Evolutionary conservation across 441 rosid species (phyloP), one percentile per base, ranked within the genome.

Genomic region (Omphalea diandra): DNA sequence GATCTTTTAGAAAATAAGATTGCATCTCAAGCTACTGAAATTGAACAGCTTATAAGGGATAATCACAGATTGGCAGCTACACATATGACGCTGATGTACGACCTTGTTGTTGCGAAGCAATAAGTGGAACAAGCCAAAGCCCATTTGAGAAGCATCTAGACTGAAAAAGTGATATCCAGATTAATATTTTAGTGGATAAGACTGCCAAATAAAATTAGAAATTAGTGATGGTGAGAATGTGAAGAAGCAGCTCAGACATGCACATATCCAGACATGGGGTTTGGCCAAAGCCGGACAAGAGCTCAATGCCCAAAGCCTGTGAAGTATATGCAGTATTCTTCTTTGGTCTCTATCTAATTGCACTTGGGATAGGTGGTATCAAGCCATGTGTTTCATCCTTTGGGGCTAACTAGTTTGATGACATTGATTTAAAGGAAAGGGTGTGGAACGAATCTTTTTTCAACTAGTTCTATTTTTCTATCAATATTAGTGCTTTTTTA

Each of bases 141-240:
- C 68, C 94, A 85, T 68, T 83, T 93, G 32, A 81, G 79, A 73
- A 88, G 93, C 78, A 85, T 82, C 12, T 88, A 86, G 70, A 82
- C 88, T 54, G 97, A n/a, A n/a, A 91, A 61, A 83, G 86, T 59
- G 94, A 89, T 76, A 85, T 85, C 74, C 96, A 88, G 81, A 83
- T 93, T 73, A 84, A 85, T 76, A 82, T 83, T 40, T 76, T 87
- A 63, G 60, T 78, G 44, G 96, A 91, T 62, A 91, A 91, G 73
- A 85, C 88, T 52, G 75, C 76, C 0, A 91, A 83, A 82, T 80
- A 80, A 94, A 91, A 60, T 74, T 73, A 38, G 82, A 77, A 58
- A 77, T 87, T 26, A 77, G 80, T 73, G 85, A 80, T 53, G 85
- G 88, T 73, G 96, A 89, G 66, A 83, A 73, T 72, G 83, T 91